A percentile compares a stretch with the other conserved stretches of the same genome.
phyloP scores from a whole-genome alignment of 2,329 filamentous ascomycete species.

The Neopestalotiopsis clavispora region DNA sequence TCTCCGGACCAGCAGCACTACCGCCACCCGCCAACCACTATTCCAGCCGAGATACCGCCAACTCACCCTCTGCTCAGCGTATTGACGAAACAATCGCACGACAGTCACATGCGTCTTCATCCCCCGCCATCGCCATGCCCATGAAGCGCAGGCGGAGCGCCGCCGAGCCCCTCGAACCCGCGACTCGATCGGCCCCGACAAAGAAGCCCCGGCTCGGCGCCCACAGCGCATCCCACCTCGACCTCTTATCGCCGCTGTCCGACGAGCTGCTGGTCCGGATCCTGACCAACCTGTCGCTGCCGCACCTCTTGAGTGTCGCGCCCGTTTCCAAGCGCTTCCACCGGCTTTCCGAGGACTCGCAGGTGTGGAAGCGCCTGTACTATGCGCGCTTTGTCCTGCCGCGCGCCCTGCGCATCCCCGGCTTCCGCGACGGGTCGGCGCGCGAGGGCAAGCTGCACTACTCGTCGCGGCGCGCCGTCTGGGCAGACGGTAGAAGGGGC shows the following conservation, averaged over 20 bases:
- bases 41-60: neutral
- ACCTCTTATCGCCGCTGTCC: slow-evolving; percentile 76
- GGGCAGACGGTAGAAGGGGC: slow-evolving; percentile 50
- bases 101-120: neutral
- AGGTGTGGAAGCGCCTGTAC: slow-evolving; percentile 90
- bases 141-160: slow-evolving; percentile 13
- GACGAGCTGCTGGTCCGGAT: slow-evolving; percentile 89
- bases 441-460: slow-evolving; percentile 47
- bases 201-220: slow-evolving; percentile 48
- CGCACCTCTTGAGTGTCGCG: slow-evolving; percentile 66
- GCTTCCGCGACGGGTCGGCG: slow-evolving; percentile 51
- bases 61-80: neutral
- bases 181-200: slow-evolving; percentile 23
- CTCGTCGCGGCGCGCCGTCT: slow-evolving; percentile 47
- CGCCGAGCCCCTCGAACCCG: slow-evolving; percentile 20
- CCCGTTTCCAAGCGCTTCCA: slow-evolving; percentile 78
- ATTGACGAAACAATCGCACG: neutral
- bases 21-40: neutral
- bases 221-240: slow-evolving; percentile 36
- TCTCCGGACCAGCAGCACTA: neutral
- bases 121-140: slow-evolving; percentile 3
- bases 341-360: slow-evolving; percentile 76
- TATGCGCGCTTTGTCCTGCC: slow-evolving; percentile 87
- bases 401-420: slow-evolving; percentile 76
- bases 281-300: slow-evolving; percentile 74